Evolutionary conservation across 73 alveolate species (phyloP).

Genomic region (Tetrahymena elliotti): DNA sequence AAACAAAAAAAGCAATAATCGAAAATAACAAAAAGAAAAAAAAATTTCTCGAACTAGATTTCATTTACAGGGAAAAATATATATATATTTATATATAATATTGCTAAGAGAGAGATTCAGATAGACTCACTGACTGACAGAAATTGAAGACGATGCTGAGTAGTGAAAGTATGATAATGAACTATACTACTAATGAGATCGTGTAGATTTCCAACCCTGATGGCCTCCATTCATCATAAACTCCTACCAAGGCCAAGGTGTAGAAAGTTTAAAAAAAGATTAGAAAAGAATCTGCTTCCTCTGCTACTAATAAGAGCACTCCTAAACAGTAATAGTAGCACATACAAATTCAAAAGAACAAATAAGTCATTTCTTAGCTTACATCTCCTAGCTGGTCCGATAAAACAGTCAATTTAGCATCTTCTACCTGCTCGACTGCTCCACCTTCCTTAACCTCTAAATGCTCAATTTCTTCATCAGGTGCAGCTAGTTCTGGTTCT

Average conservation of each 20-base stretch:
- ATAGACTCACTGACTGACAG: not conserved
- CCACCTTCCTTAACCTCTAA: not conserved
- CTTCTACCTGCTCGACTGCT: slow-evolving; percentile 2
- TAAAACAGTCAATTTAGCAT: not conserved
- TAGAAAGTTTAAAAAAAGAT: not conserved
- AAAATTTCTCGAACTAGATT: not conserved
- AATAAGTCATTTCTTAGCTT: not conserved
- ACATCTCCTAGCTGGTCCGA: not conserved
- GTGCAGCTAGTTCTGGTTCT: not conserved
- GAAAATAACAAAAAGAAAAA: not conserved
- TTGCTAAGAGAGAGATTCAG: not conserved
- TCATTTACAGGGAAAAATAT: not conserved
- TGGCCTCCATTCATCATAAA: not conserved
- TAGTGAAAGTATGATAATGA: not conserved
- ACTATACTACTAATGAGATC: not conserved
- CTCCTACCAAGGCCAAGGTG: not conserved
- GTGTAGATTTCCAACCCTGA: not conserved
- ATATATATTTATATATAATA: not conserved
- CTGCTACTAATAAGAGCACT: not conserved
- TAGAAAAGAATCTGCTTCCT: not conserved
- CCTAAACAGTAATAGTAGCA: not conserved
- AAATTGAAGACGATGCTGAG: not conserved
- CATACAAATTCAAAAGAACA: not conserved
- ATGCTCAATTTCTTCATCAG: not conserved
- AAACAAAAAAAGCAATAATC: not conserved